A percentile compares a stretch with the other conserved stretches of the same genome.
Conservation (phyloP, 163 green algal species). For the Volvox carteri region DNA sequence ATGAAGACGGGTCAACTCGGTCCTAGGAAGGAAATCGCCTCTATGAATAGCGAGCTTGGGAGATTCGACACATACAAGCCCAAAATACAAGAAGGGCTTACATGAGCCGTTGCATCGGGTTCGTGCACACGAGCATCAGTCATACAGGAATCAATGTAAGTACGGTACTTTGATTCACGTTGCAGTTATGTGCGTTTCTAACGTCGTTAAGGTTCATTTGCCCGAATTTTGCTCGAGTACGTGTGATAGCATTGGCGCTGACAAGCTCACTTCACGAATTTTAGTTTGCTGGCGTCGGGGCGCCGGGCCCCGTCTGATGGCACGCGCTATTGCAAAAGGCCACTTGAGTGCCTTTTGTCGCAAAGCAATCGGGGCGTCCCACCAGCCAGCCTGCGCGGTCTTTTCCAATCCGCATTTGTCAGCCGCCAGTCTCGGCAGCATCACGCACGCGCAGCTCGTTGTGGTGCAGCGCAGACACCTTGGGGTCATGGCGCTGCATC, state of each 20-base stretch:
- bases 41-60: no score
- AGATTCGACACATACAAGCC: no score
- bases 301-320: slow-evolving; percentile 43
- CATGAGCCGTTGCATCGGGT: no score
- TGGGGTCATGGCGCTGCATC: background rate
- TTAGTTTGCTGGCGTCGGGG: slow-evolving; percentile 19
- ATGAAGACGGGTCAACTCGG: no score
- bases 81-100: no score
- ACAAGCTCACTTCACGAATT: no score
- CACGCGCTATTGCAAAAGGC: background rate
- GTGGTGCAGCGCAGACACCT: background rate
- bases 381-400: background rate
- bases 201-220: background rate
- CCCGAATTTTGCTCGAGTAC: background rate
- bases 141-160: background rate
- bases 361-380: background rate
- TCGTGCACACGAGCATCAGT: background rate
- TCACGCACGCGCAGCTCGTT: background rate
- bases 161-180: background rate
- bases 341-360: background rate
- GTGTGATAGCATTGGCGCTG: no score
- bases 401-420: background rate
- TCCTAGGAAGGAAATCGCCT: no score
- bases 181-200: background rate
- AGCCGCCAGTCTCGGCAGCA: background rate